Evolutionary conservation across 2,329 filamentous ascomycete species (phyloP).

Genomic region (Talaromyces funiculosus): DNA sequence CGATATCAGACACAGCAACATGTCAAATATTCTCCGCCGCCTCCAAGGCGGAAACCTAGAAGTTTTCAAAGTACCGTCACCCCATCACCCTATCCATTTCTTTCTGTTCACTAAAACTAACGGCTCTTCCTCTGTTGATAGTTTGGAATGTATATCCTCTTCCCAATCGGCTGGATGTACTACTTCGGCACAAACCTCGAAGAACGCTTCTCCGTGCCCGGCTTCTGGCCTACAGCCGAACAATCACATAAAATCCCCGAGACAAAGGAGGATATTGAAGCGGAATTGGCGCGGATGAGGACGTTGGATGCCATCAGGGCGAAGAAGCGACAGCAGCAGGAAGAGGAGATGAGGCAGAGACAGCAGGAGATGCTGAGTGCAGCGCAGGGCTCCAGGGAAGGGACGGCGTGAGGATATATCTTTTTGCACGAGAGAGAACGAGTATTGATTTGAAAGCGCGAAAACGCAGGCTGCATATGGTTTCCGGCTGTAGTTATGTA

Average conservation of each 20-base stretch:
- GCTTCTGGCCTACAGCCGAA: conserved; percentile 80
- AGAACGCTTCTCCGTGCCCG: conserved; percentile 76
- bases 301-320: conserved; percentile 47
- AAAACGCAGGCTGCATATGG: background rate
- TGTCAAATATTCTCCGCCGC: conserved; percentile 40
- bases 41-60: conserved; percentile 87
- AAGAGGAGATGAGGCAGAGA: conserved; percentile 18
- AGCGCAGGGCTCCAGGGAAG: background rate
- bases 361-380: background rate
- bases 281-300: conserved; percentile 67
- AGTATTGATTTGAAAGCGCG: background rate
- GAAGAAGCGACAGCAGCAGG: conserved; percentile 39
- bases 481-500: background rate
- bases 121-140: conserved; percentile 31
- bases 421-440: background rate
- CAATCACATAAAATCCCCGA: conserved; percentile 50
- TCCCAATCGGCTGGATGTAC: conserved; percentile 98
- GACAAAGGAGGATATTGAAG: conserved; percentile 59
- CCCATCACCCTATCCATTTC: background rate
- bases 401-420: background rate
- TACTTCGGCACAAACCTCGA: conserved; percentile 99
- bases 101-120: background rate
- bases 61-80: conserved; percentile 71
- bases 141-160: conserved; percentile 99
- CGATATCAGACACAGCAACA: conserved; percentile 13